Evolutionary conservation across 148 eudicot genomes (phyloP), one percentile per base, ranked within the genome.

Genomic region (Camellia lanceoleosa): DNA sequence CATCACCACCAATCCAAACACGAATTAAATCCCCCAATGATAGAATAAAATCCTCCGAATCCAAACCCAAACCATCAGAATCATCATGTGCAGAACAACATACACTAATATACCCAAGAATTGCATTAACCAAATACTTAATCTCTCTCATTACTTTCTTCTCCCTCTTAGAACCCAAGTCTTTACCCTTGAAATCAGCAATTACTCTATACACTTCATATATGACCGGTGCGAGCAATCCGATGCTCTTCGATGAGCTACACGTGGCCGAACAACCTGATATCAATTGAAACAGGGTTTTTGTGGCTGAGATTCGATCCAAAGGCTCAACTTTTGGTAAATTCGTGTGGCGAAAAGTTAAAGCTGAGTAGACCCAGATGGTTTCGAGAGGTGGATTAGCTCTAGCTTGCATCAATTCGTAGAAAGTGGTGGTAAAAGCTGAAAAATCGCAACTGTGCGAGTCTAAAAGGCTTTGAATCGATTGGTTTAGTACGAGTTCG

Each of bases 361-460:
- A 81, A 56, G 80, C 79, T 4, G 88, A 80, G 82, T 83, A 87
- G 63, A 87, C 80, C 93, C 93, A 90, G 77, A 90, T 83, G 84
- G 87, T 71, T 87, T 90, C 93, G 30, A 88, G 84, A 55, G 85
- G 87, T 47, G 93, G 91, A 74, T 88, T 78, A 8, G 52, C 23
- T 77, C 73, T 85, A 62, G 75, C 67, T 74, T 84, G 90, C 73
- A 90, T 66, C 49, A 90, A 73, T 79, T 81, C 65, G 69, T 62
- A 72, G 79, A 88, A 81, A 43, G 66, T 83, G 7, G 84, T 70
- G 41, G 66, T 68, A 52, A 81, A 84, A 56, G 30, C 41, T 11
- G 82, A 75, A 30, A 30, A 58, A 58, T 88, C 63, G 47, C 58
- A 65, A 23, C 5, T 23, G 4, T 44, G 49, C 4, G 87, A 76